Evolutionary conservation across 345 rosid genomes (phyloP), one percentile per base, ranked within the genome.

Genomic region (Pistacia integerrima): DNA sequence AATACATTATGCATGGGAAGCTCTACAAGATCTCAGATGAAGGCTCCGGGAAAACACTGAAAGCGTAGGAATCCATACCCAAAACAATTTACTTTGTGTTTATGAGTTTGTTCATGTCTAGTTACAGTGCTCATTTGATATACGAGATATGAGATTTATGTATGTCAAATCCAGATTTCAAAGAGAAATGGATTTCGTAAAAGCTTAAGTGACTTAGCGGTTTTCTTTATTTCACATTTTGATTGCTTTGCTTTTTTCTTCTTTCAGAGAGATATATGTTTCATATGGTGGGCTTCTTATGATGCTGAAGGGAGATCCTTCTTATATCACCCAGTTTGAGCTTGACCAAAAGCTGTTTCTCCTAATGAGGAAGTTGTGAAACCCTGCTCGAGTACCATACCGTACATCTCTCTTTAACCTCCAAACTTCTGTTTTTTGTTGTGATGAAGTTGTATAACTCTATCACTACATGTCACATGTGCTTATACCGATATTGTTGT

Each of bases 1-100:
- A 94, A 64, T 94, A 94, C 75, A 83, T 92, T 14, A 94, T 94
- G 98, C 94, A 94, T 59, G 96, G 97, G 76, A 94, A 94, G 85
- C 83, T 94, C 51, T 94, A 91, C 88, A 90, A 92, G 90, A 88
- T 94, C 74, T 76, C 92, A 11, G 97, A 94, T 78, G 90, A 88
- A 61, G 86, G 87, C 41, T 82, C 91, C 7, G 93, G 89, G 46
- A 88, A 80, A 85, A 76, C 83, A 63, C 84, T 81, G 20, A 88
- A 86, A 88, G 94, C 92, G 97, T 92, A 89, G 74, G 97, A 75
- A 67, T 72, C 8, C 44, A 11, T 14, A 41, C 36, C 46, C 67
- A 20, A 44, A 62, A 13, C 22, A 33, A 33, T 51, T 64, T 54
- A 3, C 17, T 1, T 25, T 44, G 16, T 68, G 44, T 65, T 62